Evolutionary conservation across 106 monocot genomes (phyloP).

Genomic region (Apostasia ramifera): DNA sequence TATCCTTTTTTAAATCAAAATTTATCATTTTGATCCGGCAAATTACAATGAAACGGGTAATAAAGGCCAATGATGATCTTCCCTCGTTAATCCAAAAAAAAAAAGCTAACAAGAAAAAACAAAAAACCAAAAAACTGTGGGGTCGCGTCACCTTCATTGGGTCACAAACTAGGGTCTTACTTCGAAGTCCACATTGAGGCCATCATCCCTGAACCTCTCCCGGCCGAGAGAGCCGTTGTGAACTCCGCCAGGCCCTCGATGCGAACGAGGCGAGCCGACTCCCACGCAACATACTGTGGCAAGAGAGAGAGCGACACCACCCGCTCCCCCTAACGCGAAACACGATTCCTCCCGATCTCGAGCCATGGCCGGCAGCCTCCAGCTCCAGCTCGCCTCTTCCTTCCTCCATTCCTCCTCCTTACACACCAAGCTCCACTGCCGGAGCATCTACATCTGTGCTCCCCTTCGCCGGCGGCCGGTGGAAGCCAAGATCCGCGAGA

Average conservation of each 20-base stretch:
- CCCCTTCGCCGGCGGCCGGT: not conserved
- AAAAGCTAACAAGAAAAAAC: no score
- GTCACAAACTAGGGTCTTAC: no score
- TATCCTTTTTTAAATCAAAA: no score
- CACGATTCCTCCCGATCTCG: not conserved
- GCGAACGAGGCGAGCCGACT: slow-evolving; percentile 7
- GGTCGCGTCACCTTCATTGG: no score
- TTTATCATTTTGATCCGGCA: no score
- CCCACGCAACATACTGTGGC: not conserved
- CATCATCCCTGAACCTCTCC: no score
- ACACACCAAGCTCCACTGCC: slow-evolving; percentile 1
- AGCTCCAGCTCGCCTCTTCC: slow-evolving; percentile 12
- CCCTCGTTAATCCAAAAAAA: no score
- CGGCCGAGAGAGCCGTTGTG: slow-evolving; percentile 1
- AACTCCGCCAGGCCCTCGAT: slow-evolving; percentile 16
- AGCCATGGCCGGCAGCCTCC: slow-evolving; percentile 4
- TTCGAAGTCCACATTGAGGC: no score
- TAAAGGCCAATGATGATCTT: no score
- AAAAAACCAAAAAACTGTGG: no score
- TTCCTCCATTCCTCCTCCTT: slow-evolving; percentile 15
- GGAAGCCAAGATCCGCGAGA: slow-evolving; percentile 72
- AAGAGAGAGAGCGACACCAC: not conserved
- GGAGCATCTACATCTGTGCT: not conserved
- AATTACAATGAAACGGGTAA: no score
- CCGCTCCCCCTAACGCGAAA: not conserved